Evolutionary conservation across 1,284 basidiomycete genomes (phyloP).

Genomic region (Microbotryum violaceum): DNA sequence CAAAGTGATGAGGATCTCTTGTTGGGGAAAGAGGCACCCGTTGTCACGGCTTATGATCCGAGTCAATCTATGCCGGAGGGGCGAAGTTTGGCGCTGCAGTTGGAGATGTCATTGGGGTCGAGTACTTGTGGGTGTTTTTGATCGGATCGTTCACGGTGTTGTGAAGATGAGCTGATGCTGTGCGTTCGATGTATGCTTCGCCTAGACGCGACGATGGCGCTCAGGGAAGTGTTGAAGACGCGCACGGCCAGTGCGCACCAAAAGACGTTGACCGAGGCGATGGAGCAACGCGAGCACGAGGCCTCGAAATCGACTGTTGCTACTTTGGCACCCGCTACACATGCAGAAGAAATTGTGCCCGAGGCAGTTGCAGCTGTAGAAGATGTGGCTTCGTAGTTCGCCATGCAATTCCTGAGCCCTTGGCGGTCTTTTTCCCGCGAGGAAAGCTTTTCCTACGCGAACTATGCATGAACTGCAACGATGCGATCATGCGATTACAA

Average conservation of each 20-base stretch:
- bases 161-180: neutral
- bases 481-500: neutral
- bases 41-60: constrained; percentile 14
- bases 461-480: neutral
- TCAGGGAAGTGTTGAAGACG: constrained; percentile 60
- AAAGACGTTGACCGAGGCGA: constrained; percentile 63
- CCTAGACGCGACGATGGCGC: constrained; percentile 73
- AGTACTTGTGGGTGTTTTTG: constrained; percentile 55
- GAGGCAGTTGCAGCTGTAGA: neutral
- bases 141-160: neutral
- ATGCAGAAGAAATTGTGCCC: neutral
- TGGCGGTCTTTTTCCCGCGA: too few species aligned
- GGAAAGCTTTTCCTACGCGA: neutral
- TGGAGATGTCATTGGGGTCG: constrained; percentile 69
- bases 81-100: constrained; percentile 73
- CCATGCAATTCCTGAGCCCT: too few species aligned
- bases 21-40: constrained; percentile 66
- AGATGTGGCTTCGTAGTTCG: neutral
- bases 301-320: too few species aligned
- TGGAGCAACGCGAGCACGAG: constrained; percentile 52
- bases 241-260: constrained; percentile 85
- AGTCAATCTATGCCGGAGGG: constrained; percentile 36
- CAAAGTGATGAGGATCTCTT: constrained; percentile 92
- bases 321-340: neutral
- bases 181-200: neutral